Evolutionary conservation across 257 asterid species (phyloP), one percentile per base, ranked within the genome.

Genomic region (Gardenia jasminoides): DNA sequence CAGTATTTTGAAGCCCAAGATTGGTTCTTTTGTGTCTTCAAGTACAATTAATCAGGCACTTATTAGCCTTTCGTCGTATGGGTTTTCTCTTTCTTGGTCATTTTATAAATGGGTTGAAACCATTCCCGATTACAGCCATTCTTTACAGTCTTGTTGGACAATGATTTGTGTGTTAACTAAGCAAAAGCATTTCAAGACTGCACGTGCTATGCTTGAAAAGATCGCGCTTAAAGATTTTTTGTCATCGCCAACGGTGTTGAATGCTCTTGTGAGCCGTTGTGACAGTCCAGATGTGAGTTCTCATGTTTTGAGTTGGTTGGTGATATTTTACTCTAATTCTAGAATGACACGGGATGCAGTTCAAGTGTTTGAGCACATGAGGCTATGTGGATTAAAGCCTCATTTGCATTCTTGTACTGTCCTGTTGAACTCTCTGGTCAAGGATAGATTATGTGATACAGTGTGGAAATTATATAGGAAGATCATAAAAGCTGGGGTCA

Each of bases 251-350:
- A 28, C 90, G 13, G 97, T 95, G 75, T 87, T 95, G 89, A 93
- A 90, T 76, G 90, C 96, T 22, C 83, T 95, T 20, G 89, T 88
- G 73, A 79, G 82, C 61, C 67, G 83, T 70, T 67, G 83, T 64
- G 79, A 58, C 47, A 90, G 85, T 64, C 72, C 78, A 13, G 96
- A 89, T 76, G 97, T 93, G 87, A 93, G 89, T 80, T 84, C 96
- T 0, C 97, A 91, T 81, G 92, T 91, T 84, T 83, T 95, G 89
- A 93, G 99, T 78, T 93, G 98, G 98, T 82, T 95, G 90, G 89
- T 95, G 84, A 95, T 93, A 76, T 89, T 85, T 79, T 93, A 90
- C 84, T 96, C 94, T 76, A 89, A 86, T 67, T 86, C 91, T 58
- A 93, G 87, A 88, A 87, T 84, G 90, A 80, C 72, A 36, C 81